Percentiles rank a stretch among this genome's conserved stretches.
Evolutionary conservation across 352 stramenopile species (phyloP).

Genomic region (Lagenidium sp.): DNA sequence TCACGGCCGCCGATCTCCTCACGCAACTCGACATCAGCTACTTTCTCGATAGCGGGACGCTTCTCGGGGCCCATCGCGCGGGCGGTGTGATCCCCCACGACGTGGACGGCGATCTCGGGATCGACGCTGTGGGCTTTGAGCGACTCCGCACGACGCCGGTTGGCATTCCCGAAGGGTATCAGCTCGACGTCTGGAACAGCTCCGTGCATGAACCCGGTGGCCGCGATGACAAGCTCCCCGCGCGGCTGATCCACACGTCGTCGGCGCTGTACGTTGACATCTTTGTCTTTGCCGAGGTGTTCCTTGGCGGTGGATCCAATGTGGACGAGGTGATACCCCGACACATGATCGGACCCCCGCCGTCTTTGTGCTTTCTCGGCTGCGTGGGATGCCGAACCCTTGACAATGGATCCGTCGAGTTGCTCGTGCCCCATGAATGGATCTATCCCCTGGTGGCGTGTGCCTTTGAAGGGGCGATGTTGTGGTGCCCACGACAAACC

Average conservation of each 20-base stretch:
- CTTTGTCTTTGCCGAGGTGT: slow-evolving; percentile 19
- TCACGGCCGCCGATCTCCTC: slow-evolving; percentile 9
- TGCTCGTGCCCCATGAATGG: slow-evolving; percentile 16
- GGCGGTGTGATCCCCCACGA: slow-evolving; percentile 18
- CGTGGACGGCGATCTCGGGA: slow-evolving; percentile 18
- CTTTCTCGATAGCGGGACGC: slow-evolving; percentile 21
- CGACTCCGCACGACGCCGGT: slow-evolving; percentile 8
- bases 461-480: slow-evolving; percentile 14
- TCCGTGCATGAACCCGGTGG: slow-evolving; percentile 4
- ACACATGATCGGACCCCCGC: slow-evolving; percentile 7
- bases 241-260: slow-evolving; percentile 11
- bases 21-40: slow-evolving; percentile 13
- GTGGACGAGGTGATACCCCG: no score
- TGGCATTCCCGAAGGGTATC: slow-evolving; percentile 11
- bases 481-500: no score
- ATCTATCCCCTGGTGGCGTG: slow-evolving; percentile 18
- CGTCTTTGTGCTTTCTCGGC: slow-evolving; percentile 15
- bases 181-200: slow-evolving; percentile 14
- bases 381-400: slow-evolving; percentile 12
- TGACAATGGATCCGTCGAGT: slow-evolving; percentile 5
- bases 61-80: slow-evolving; percentile 16
- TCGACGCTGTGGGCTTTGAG: slow-evolving; percentile 9
- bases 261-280: slow-evolving; percentile 21
- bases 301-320: slow-evolving; percentile 1
- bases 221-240: slow-evolving; percentile 16